Conservation (phyloP, 306 rosid genomes). For the Nissolia schottii region DNA sequence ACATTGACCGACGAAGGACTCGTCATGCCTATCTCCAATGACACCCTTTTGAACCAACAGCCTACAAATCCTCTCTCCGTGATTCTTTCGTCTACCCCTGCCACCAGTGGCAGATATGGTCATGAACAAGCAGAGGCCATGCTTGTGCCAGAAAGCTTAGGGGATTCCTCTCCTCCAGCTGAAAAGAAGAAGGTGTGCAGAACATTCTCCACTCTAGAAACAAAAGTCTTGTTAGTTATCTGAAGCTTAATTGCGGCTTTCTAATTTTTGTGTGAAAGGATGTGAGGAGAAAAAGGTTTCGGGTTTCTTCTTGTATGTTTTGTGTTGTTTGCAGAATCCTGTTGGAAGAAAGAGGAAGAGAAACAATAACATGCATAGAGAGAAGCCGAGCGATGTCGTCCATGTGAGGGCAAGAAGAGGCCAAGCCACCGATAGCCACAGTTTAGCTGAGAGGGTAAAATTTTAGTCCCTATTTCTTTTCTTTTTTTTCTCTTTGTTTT, state of each 20-base stretch:
- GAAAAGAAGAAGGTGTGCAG: constrained; percentile 28
- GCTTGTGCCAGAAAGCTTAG: background rate
- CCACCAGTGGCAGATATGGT: background rate
- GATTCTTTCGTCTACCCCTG: constrained; percentile 20
- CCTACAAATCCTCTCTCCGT: constrained; percentile 2
- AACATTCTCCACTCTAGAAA: background rate
- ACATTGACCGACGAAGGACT: constrained; percentile 17
- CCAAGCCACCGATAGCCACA: constrained; percentile 68
- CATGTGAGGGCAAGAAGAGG: constrained; percentile 74
- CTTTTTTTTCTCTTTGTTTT: too few species aligned
- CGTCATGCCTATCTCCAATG: constrained; percentile 23
- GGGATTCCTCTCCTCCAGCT: constrained; percentile 19
- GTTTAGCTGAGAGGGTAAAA: constrained; percentile 66
- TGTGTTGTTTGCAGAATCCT: constrained; percentile 24
- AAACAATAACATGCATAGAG: constrained; percentile 20
- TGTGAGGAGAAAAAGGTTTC: background rate
- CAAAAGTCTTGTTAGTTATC: background rate
- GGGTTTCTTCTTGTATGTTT: background rate
- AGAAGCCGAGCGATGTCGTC: constrained; percentile 45
- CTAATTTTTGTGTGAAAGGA: background rate
- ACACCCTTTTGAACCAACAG: background rate
- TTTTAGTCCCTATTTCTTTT: background rate
- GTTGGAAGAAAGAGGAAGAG: constrained; percentile 58
- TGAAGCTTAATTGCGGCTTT: background rate
- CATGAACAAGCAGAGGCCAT: background rate